These are phyloP conservation scores for Tulasnella sp. DNA, from an alignment of 768 basidiomycete genomes.

Conservation along the genomic window DNA sequence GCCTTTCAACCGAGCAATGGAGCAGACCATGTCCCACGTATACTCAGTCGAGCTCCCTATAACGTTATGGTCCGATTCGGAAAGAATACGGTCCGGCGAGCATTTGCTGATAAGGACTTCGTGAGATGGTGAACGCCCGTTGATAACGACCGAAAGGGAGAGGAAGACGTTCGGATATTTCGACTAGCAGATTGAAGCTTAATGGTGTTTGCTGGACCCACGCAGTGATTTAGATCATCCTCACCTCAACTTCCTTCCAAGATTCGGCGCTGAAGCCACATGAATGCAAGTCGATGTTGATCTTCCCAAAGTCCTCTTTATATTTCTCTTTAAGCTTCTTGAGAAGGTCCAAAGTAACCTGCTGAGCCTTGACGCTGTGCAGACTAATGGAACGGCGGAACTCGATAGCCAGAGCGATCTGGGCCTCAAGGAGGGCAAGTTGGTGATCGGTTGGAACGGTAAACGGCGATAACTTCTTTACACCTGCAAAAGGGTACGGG, in stretches of 20 bases:
- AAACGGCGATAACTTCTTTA: slow-evolving; percentile 68
- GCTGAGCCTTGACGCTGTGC: slow-evolving; percentile 78
- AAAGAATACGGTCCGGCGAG: slow-evolving; percentile 64
- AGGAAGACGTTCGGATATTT: slow-evolving; percentile 74
- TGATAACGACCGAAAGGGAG: slow-evolving; percentile 84
- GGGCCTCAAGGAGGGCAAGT: slow-evolving; percentile 70
- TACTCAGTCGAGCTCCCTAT: slow-evolving; percentile 54
- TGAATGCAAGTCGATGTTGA: slow-evolving; percentile 87
- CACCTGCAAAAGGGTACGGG: slow-evolving; percentile 40
- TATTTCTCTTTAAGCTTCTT: slow-evolving; percentile 56
- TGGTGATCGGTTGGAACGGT: slow-evolving; percentile 79
- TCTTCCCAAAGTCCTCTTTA: slow-evolving; percentile 53
- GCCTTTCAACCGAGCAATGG: slow-evolving; percentile 68
- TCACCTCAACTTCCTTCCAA: slow-evolving; percentile 70
- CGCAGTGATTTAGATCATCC: not conserved
- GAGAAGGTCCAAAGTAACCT: slow-evolving; percentile 65
- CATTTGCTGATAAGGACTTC: slow-evolving; percentile 61
- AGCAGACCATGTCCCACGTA: slow-evolving; percentile 74
- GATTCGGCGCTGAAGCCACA: slow-evolving; percentile 79
- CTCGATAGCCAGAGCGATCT: slow-evolving; percentile 81
- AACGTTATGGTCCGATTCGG: slow-evolving; percentile 81
- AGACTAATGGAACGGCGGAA: slow-evolving; percentile 73
- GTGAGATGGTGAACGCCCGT: slow-evolving; percentile 64
- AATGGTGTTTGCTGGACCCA: not conserved
- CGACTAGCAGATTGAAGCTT: slow-evolving; percentile 45